These are phyloP conservation scores for Chlamydomonas incerta DNA, from an alignment of 139 green algal genomes.

Conservation along the genomic window DNA sequence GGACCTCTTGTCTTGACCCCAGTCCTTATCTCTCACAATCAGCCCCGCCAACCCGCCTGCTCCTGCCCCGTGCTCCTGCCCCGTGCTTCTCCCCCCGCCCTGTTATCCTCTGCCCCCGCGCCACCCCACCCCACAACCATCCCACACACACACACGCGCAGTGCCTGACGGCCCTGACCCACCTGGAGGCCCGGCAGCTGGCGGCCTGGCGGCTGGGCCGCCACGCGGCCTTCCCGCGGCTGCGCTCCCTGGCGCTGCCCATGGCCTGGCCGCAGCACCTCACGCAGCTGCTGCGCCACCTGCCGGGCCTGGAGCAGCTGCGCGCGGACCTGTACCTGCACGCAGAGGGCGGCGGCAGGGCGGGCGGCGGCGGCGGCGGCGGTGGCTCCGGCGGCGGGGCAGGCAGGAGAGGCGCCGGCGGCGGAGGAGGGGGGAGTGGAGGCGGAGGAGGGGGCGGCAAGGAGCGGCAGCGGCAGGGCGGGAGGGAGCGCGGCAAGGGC, in stretches of 20 bases:
- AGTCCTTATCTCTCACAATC: no score
- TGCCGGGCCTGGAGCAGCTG: background rate
- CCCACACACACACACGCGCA: no score
- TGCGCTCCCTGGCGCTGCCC: conserved; percentile 1
- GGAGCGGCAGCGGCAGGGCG: background rate
- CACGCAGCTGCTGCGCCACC: conserved; percentile 6
- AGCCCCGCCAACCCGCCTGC: no score
- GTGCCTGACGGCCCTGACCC: conserved; percentile 8
- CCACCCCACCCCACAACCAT: background rate
- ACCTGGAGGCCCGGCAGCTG: conserved; percentile 21
- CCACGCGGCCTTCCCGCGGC: background rate
- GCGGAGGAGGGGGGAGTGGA: background rate
- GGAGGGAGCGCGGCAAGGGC: background rate
- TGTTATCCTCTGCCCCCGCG: background rate
- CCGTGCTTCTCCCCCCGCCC: background rate
- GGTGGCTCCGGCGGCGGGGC: background rate
- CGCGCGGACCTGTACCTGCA: conserved; percentile 1
- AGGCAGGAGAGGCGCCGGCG: background rate
- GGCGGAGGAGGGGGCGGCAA: background rate
- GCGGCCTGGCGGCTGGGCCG: background rate
- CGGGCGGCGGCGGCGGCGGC: background rate
- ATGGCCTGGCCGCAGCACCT: conserved; percentile 23
- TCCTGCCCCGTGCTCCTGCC: background rate
- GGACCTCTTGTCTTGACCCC: no score
- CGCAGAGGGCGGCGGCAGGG: background rate